phyloP scores from a whole-genome alignment of 1,284 basidiomycete species.

The Exobasidium rhododendri region DNA sequence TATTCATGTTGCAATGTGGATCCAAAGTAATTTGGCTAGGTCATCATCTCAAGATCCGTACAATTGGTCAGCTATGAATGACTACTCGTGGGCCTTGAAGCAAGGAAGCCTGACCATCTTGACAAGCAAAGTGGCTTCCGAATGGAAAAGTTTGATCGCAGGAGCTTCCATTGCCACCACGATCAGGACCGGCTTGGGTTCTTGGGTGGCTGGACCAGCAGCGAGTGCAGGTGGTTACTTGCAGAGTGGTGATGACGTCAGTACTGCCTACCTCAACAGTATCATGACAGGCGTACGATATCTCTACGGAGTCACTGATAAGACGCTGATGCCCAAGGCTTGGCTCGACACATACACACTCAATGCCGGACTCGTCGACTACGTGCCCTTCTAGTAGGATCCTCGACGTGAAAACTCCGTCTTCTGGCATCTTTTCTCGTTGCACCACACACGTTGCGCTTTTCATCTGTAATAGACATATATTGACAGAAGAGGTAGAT shows the following conservation, averaged over 20 bases:
- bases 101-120: not conserved
- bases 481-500: not conserved
- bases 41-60: conserved; percentile 43
- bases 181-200: conserved; percentile 36
- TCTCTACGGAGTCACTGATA: conserved; percentile 29
- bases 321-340: conserved; percentile 3
- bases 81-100: conserved; percentile 8
- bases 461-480: not conserved
- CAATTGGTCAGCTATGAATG: conserved; percentile 29
- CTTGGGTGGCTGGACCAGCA: conserved; percentile 52
- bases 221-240: conserved; percentile 36
- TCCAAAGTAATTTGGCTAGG: conserved; percentile 46
- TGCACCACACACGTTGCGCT: too few relatives aligned
- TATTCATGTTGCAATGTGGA: conserved; percentile 49
- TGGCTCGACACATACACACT: conserved; percentile 38
- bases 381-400: not conserved
- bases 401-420: too few relatives aligned
- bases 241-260: conserved; percentile 42
- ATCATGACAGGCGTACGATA: conserved; percentile 35
- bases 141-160: not conserved
- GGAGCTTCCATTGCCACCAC: conserved; percentile 15
- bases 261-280: conserved; percentile 35
- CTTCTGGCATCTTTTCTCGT: not conserved
- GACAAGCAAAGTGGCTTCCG: not conserved
- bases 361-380: conserved; percentile 48